Conservation (phyloP, 257 asterid species). For the Leonotis leonurus region DNA sequence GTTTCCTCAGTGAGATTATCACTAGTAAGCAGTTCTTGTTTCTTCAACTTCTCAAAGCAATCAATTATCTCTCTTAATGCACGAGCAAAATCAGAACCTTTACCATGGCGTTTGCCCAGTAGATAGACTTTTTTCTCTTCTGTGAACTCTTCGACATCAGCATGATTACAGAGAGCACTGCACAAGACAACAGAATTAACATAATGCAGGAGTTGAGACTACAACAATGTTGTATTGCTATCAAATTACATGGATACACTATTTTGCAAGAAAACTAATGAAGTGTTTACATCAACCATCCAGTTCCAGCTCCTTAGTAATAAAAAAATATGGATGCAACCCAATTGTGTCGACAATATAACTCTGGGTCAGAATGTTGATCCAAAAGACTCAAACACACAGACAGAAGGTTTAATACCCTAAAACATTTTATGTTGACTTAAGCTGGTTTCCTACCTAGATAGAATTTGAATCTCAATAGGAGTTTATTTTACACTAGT, state of each 20-base stretch:
- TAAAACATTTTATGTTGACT: not conserved
- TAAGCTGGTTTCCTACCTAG: not conserved
- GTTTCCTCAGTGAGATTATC: conserved; percentile 36
- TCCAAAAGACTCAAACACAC: not conserved
- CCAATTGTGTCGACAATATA: not conserved
- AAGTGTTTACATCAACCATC: not conserved
- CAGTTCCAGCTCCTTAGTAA: not conserved
- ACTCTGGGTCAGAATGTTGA: not conserved
- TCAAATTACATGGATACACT: not conserved
- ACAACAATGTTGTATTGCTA: not conserved
- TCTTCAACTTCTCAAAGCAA: conserved; percentile 66
- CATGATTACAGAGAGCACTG: conserved; percentile 93
- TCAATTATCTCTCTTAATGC: conserved; percentile 71
- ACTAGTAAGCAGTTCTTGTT: conserved; percentile 33
- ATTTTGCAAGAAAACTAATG: not conserved
- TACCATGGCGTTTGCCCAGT: conserved; percentile 71
- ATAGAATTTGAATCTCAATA: not conserved
- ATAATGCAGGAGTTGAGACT: not conserved
- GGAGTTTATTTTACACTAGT: not conserved
- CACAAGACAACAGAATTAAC: conserved; percentile 13
- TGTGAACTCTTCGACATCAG: conserved; percentile 83
- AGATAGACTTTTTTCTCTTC: conserved; percentile 81
- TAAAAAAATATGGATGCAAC: too few species aligned
- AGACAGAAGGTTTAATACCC: not conserved
- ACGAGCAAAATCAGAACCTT: conserved; percentile 82